A percentile compares a stretch with the other conserved stretches of the same genome.
These are phyloP conservation scores for Sclerospora graminicola DNA, from an alignment of 352 stramenopile genomes.

Conservation along the genomic window DNA sequence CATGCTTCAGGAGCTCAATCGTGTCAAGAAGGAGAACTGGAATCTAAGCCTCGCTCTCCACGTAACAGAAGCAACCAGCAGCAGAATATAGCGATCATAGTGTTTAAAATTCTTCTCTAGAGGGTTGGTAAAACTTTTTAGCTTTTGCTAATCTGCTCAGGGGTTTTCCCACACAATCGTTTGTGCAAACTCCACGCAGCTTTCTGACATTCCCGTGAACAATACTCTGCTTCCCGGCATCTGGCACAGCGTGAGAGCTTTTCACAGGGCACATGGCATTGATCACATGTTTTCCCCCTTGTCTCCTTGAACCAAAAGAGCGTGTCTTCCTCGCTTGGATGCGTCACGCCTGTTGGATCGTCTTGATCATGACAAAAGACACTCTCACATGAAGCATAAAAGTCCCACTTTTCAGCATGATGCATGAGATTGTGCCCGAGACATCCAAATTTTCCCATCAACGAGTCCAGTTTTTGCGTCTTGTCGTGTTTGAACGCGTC, in stretches of 20 bases:
- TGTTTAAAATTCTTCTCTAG: too few relatives aligned
- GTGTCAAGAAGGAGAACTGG: conserved; percentile 62
- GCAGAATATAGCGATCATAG: too few relatives aligned
- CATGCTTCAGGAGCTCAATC: conserved; percentile 41
- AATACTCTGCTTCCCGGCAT: conserved; percentile 64
- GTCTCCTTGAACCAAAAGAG: conserved; percentile 54
- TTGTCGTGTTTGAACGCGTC: conserved; percentile 25
- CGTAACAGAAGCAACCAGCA: conserved; percentile 32
- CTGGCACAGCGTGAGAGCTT: conserved; percentile 58
- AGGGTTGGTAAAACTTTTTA: too few relatives aligned
- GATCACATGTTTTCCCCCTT: conserved; percentile 54
- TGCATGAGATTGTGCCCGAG: conserved; percentile 75
- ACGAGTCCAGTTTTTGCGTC: conserved; percentile 23
- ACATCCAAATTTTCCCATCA: conserved; percentile 69
- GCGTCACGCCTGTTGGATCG: conserved; percentile 28
- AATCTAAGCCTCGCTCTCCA: conserved; percentile 50
- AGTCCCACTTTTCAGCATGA: conserved; percentile 75
- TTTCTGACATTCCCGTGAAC: conserved; percentile 76
- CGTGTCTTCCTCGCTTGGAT: conserved; percentile 43
- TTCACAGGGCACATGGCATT: conserved; percentile 36
- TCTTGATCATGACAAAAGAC: conserved; percentile 30
- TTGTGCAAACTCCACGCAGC: conserved; percentile 73
- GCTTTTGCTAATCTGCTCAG: conserved; percentile 33
- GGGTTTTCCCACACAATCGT: conserved; percentile 47
- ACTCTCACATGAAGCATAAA: conserved; percentile 39